Base-by-base conservation (phyloP, 129 eudicot genomes). In the Cynara cardunculus region DNA sequence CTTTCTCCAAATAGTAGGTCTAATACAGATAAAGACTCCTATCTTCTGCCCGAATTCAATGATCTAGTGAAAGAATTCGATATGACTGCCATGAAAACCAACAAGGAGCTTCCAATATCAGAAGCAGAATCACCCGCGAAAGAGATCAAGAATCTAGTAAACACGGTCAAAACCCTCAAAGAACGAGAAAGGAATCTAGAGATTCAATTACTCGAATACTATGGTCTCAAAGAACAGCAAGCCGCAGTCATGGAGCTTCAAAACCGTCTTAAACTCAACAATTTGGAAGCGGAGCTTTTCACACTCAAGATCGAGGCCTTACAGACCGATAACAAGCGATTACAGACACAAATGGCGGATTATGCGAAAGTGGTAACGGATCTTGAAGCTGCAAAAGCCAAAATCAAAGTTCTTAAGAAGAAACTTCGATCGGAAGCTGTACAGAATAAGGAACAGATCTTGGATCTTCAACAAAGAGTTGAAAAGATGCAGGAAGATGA, bases 161-260 rank as follows among this genome's bases (percentile, higher is more conserved):
- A 78, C 84, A 87, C 72, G 78, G 93, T 94, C 64, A 74, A 83
- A 74, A 78, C 72, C 74, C 97, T 92, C 7, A 76, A 83, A 69
- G 94, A 92, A 75, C 86, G 93, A 78, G 99, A 94, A 83, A 87
- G 75, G 31, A 81, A 25, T 11, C 89, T 94, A 25, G 94, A 94
- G 88, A 83, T 78, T 4, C 93, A 92, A 14, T 72, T 92, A 86
- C 92, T 94, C 25, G 96, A 90, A 74, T 92, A 87, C 76, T 89
- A 89, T 30, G 94, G 99, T 69, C 96, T 94, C 32, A 86, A 90
- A 84, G 96, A 94, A 84, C 97, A 94, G 77, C 93, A 94, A 87
- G 75, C 88, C 59, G 83, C 89, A 12, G 75, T 92, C 67, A 87
- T 80, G 81, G 99, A 94, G 85, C 99, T 94, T 67, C 96, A 89